phyloP scores from a whole-genome alignment of 78 protist species.

The Isochrysis galbana region DNA sequence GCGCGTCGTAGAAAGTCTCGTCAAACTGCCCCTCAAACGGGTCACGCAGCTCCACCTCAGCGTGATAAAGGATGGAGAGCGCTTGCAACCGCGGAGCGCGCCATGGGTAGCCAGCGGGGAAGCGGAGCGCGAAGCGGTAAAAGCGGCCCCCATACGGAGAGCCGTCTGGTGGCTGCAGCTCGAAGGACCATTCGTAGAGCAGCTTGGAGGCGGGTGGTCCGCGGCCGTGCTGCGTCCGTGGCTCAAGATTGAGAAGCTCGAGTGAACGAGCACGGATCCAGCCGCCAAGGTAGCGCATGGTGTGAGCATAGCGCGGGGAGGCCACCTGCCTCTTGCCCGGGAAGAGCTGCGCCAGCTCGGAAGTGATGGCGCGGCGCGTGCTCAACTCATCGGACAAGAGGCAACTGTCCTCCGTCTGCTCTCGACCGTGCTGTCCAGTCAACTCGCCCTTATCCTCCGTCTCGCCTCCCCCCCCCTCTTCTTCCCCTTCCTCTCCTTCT shows the following conservation, averaged over 20 bases:
- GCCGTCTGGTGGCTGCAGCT: not conserved
- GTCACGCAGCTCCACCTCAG: not conserved
- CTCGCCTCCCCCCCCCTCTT: too few relatives aligned
- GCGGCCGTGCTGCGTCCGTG: not conserved
- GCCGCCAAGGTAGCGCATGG: too few relatives aligned
- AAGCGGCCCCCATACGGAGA: not conserved
- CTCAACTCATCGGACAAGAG: too few relatives aligned
- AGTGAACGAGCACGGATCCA: too few relatives aligned
- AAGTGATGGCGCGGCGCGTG: too few relatives aligned
- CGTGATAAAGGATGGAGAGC: not conserved
- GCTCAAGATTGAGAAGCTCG: not conserved
- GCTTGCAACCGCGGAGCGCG: not conserved
- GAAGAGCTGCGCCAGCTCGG: too few relatives aligned
- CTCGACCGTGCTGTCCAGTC: too few relatives aligned
- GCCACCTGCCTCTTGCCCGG: too few relatives aligned
- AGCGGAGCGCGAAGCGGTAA: not conserved
- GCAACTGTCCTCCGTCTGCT: too few relatives aligned
- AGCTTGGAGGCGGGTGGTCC: not conserved
- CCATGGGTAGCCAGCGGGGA: not conserved
- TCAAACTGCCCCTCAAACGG: not conserved
- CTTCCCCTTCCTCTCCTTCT: too few relatives aligned
- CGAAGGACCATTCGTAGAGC: not conserved
- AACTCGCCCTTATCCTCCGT: too few relatives aligned
- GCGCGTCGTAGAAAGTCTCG: not conserved
- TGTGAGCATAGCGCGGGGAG: too few relatives aligned